Evolutionary conservation across 495 filamentous ascomycete species (phyloP).

Genomic region (Trichocladium antarcticum): DNA sequence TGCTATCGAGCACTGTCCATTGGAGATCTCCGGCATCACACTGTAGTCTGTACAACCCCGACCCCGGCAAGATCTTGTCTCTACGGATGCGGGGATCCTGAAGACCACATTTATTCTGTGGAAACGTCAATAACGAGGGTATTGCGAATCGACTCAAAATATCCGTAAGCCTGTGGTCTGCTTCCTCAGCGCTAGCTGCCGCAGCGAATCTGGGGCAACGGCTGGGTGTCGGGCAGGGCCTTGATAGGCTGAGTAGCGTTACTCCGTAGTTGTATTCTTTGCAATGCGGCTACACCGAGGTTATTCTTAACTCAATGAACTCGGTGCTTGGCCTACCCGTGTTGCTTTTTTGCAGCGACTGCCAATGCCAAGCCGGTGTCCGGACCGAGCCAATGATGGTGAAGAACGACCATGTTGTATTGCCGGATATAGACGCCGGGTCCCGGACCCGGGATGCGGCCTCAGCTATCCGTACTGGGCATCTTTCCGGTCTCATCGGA

Average conservation of each 20-base stretch:
- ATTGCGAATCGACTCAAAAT: conserved; percentile 8
- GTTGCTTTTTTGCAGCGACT: too few relatives aligned
- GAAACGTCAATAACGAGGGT: not conserved
- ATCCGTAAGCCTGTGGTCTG: conserved; percentile 8
- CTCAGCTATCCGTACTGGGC: too few relatives aligned
- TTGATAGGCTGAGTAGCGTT: conserved; percentile 16
- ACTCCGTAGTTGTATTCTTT: too few relatives aligned
- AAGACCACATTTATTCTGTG: too few relatives aligned
- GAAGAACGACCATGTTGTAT: conserved; percentile 7
- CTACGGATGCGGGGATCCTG: not conserved
- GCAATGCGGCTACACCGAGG: too few relatives aligned
- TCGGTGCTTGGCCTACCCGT: too few relatives aligned
- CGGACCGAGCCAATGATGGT: conserved; percentile 17
- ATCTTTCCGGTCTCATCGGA: too few relatives aligned
- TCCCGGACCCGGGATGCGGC: not conserved
- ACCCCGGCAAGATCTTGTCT: not conserved
- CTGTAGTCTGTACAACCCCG: too few relatives aligned
- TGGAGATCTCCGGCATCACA: too few relatives aligned
- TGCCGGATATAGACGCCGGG: conserved; percentile 18
- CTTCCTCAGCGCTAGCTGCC: conserved; percentile 8
- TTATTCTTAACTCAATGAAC: too few relatives aligned
- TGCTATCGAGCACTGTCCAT: too few relatives aligned
- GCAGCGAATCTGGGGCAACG: not conserved
- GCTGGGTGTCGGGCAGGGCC: conserved; percentile 6
- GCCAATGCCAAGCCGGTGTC: conserved; percentile 1